phyloP scores from a whole-genome alignment of 148 eudicot species.

The Polygonum aviculare region DNA sequence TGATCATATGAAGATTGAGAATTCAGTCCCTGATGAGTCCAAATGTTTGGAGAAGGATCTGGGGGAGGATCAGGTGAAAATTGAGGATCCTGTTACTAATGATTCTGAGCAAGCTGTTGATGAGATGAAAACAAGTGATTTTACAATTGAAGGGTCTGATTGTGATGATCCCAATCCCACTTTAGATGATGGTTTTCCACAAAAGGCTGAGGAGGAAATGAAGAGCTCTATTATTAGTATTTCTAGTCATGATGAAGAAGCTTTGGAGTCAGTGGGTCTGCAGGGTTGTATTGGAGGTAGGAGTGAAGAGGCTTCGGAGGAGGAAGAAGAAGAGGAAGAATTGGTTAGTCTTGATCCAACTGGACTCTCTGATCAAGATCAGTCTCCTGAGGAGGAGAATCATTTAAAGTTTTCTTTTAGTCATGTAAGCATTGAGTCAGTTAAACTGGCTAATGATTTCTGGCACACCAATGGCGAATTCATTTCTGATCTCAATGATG shows the following conservation, averaged over 20 bases:
- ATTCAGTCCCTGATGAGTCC: not conserved
- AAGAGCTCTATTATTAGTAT: not conserved
- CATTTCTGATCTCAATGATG: not conserved
- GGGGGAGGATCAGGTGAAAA: not conserved
- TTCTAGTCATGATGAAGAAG: not conserved
- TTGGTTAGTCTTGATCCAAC: not conserved
- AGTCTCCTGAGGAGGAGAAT: not conserved
- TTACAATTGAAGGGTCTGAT: not conserved
- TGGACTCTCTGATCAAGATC: not conserved
- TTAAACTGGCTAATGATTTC: not conserved
- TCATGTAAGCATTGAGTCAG: not conserved
- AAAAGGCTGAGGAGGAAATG: not conserved
- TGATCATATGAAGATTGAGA: not conserved
- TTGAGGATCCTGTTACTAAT: not conserved
- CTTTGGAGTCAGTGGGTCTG: not conserved
- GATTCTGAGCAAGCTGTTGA: not conserved
- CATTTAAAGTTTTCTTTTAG: not conserved
- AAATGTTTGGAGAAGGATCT: not conserved
- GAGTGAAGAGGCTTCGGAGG: not conserved
- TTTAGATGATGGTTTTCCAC: not conserved
- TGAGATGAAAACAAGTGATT: not conserved
- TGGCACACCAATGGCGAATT: conserved; percentile 8
- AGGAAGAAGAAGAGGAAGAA: not conserved
- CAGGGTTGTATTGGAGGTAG: not conserved
- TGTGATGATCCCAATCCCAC: not conserved